phyloP scores from a whole-genome alignment of 2,329 filamentous ascomycete genomes.

The Aspergillus terreus region DNA sequence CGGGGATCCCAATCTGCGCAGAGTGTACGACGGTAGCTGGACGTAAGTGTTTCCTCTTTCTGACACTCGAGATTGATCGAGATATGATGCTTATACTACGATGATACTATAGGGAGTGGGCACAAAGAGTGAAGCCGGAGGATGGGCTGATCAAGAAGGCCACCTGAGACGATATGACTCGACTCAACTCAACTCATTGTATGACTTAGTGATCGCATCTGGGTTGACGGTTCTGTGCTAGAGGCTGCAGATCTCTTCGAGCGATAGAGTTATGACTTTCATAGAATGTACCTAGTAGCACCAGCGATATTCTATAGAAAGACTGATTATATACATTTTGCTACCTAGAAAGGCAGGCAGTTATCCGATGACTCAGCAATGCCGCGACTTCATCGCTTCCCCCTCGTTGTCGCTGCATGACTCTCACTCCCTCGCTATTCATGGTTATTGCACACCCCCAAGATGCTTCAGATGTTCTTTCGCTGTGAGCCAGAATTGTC shows the following conservation, averaged over 20 bases:
- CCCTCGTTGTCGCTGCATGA: slow-evolving; percentile 5
- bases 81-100: not conserved
- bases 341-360: too few relatives aligned
- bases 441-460: slow-evolving; percentile 10
- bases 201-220: slow-evolving; percentile 10
- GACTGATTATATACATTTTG: too few relatives aligned
- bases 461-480: slow-evolving; percentile 23
- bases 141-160: slow-evolving; percentile 45
- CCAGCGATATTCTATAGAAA: not conserved
- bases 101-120: slow-evolving; percentile 44
- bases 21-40: slow-evolving; percentile 95
- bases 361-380: not conserved
- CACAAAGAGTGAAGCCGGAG: slow-evolving; percentile 44
- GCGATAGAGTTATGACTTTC: not conserved
- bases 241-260: too few relatives aligned
- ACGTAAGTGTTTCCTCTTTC: slow-evolving; percentile 62
- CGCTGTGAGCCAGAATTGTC: slow-evolving; percentile 15
- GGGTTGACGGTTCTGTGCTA: not conserved
- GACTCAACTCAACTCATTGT: slow-evolving; percentile 1
- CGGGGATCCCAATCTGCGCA: slow-evolving; percentile 62
- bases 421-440: not conserved
- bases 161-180: slow-evolving; percentile 10
- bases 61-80: not conserved
- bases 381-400: slow-evolving; percentile 11
- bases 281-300: slow-evolving; percentile 5